Percentiles rank a stretch among this genome's conserved stretches.
phyloP scores from a whole-genome alignment of 2,329 filamentous ascomycete species.

The Sphaerulina musiva region DNA sequence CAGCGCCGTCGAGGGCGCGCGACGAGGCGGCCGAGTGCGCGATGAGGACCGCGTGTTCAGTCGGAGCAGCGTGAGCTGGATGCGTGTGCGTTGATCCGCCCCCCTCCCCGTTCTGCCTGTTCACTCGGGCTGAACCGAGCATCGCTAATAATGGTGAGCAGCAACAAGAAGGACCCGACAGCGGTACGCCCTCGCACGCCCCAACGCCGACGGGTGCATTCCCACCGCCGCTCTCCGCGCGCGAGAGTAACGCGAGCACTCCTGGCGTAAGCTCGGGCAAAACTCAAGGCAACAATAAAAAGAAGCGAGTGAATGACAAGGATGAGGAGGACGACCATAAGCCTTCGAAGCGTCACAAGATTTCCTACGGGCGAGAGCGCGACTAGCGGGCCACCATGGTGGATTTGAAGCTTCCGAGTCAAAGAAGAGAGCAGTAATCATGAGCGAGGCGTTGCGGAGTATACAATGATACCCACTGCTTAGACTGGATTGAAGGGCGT shows the following conservation, averaged over 20 bases:
- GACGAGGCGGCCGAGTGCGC: conserved; percentile 56
- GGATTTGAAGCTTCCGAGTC: too few relatives aligned
- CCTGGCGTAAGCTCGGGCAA: conserved; percentile 34
- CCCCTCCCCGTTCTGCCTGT: not conserved
- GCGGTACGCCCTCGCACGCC: conserved; percentile 42
- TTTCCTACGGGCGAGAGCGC: conserved; percentile 43
- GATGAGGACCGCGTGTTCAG: conserved; percentile 68
- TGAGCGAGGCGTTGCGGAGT: not conserved
- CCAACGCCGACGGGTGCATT: conserved; percentile 44
- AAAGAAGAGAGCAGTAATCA: not conserved
- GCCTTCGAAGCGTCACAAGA: conserved; percentile 44
- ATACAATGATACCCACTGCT: not conserved
- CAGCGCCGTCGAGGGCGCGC: conserved; percentile 52
- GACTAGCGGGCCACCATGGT: too few relatives aligned
- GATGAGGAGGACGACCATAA: conserved; percentile 45
- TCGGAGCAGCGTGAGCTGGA: conserved; percentile 33
- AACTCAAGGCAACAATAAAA: conserved; percentile 42
- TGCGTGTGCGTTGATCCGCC: conserved; percentile 25
- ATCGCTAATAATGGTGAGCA: conserved; percentile 9
- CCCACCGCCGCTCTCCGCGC: conserved; percentile 35
- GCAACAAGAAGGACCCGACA: conserved; percentile 31
- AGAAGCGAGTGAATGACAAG: conserved; percentile 36
- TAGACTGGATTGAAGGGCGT: too few relatives aligned
- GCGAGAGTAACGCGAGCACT: conserved; percentile 41
- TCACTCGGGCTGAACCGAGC: not conserved